phyloP scores from a whole-genome alignment of 805 yeast species.

The Osmozyma mogii region DNA sequence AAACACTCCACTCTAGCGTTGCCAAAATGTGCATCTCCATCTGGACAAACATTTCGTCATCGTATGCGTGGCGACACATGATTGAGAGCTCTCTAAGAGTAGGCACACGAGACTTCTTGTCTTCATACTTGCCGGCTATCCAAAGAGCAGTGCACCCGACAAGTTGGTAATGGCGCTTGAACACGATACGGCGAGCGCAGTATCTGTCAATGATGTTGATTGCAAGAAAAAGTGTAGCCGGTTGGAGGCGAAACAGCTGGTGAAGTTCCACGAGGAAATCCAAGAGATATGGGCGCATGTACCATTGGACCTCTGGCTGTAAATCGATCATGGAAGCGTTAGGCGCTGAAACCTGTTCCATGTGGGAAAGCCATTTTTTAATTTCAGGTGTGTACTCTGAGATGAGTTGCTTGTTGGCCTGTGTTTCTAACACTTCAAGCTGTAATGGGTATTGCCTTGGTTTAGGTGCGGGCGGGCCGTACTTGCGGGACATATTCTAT shows the following conservation, averaged over 20 bases:
- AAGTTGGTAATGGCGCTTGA: slow-evolving; percentile 39
- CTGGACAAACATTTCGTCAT: slow-evolving; percentile 43
- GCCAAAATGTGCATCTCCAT: slow-evolving; percentile 38
- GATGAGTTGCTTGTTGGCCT: slow-evolving; percentile 33
- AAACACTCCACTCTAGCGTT: slow-evolving; percentile 37
- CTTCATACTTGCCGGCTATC: slow-evolving; percentile 48
- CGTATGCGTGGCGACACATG: slow-evolving; percentile 55
- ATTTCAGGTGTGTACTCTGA: slow-evolving; percentile 38
- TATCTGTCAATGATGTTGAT: slow-evolving; percentile 39
- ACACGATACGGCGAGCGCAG: slow-evolving; percentile 39
- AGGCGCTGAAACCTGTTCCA: slow-evolving; percentile 35
- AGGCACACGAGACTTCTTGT: slow-evolving; percentile 51
- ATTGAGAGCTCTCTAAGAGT: slow-evolving; percentile 44
- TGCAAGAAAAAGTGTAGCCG: slow-evolving; percentile 35
- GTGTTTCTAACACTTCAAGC: slow-evolving; percentile 41
- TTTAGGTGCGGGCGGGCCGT: slow-evolving; percentile 20
- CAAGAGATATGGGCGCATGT: slow-evolving; percentile 38
- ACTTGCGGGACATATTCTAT: too few species aligned
- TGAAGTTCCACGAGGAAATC: slow-evolving; percentile 39
- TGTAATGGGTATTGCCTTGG: slow-evolving; percentile 31
- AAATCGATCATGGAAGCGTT: slow-evolving; percentile 45
- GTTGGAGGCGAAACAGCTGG: slow-evolving; percentile 32
- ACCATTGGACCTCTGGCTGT: slow-evolving; percentile 42
- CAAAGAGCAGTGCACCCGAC: slow-evolving; percentile 42
- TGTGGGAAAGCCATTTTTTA: slow-evolving; percentile 26